phyloP scores from a whole-genome alignment of 2,329 filamentous ascomycete genomes.

The Cryphonectria radicalis region DNA sequence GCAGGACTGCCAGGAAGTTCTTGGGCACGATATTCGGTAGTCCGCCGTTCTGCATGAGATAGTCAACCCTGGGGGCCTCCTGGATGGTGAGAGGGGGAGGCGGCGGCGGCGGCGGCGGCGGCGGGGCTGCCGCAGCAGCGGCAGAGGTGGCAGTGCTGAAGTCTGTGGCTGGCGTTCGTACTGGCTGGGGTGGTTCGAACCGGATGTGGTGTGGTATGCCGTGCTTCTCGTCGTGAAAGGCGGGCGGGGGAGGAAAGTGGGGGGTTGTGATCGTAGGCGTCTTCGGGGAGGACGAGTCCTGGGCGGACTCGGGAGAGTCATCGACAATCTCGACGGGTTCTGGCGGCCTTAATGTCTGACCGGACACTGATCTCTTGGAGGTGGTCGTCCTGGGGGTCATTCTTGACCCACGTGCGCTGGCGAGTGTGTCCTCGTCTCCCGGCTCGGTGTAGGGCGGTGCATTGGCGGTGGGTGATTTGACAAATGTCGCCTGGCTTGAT shows the following conservation, averaged over 20 bases:
- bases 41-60: slow-evolving; percentile 87
- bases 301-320: slow-evolving; percentile 54
- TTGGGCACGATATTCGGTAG: slow-evolving; percentile 73
- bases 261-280: slow-evolving; percentile 60
- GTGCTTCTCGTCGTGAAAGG: slow-evolving; percentile 47
- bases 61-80: slow-evolving; percentile 84
- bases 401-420: slow-evolving; percentile 21
- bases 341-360: slow-evolving; percentile 33
- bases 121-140: slow-evolving; percentile 45
- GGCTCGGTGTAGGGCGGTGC: slow-evolving; percentile 14
- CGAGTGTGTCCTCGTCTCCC: slow-evolving; percentile 32
- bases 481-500: slow-evolving; percentile 62
- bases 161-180: slow-evolving; percentile 45
- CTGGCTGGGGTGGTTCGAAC: slow-evolving; percentile 44
- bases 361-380: slow-evolving; percentile 45
- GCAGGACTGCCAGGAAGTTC: slow-evolving; percentile 70
- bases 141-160: slow-evolving; percentile 47
- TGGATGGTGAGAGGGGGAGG: slow-evolving; percentile 73
- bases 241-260: slow-evolving; percentile 52
- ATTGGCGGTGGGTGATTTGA: slow-evolving; percentile 43
- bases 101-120: slow-evolving; percentile 67
- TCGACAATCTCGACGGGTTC: slow-evolving; percentile 49
- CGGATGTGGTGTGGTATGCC: slow-evolving; percentile 41
- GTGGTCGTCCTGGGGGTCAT: slow-evolving; percentile 17
- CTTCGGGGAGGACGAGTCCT: slow-evolving; percentile 59